A percentile compares a stretch with the other conserved stretches of the same genome.
These are phyloP conservation scores for Cyclotella sp. DNA, from an alignment of 108 stramenopile species.

Conservation along the genomic window DNA sequence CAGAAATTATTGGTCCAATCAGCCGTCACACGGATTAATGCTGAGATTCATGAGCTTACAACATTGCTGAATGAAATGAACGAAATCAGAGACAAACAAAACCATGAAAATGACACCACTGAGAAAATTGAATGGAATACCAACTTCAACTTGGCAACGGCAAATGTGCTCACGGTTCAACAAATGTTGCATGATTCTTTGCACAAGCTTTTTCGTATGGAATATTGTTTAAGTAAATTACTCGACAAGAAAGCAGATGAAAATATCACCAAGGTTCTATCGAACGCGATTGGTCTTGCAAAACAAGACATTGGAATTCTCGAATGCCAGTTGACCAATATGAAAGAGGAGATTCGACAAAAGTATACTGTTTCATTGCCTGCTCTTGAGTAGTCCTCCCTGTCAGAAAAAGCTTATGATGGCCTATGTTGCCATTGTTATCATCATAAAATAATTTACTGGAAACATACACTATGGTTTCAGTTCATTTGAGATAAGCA, in stretches of 20 bases:
- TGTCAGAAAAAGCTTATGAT: too few relatives aligned
- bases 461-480: too few relatives aligned
- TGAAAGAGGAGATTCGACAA: slow-evolving; percentile 2
- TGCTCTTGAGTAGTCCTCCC: too few relatives aligned
- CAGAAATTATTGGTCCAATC: not conserved
- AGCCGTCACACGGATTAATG: not conserved
- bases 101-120: not conserved
- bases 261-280: not conserved
- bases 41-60: not conserved
- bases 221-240: not conserved
- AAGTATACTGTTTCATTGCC: not conserved
- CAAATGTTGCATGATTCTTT: slow-evolving; percentile 2
- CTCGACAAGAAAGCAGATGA: not conserved
- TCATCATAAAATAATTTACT: too few relatives aligned
- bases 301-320: not conserved
- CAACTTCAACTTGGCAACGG: not conserved
- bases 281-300: not conserved
- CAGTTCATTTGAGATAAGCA: too few relatives aligned
- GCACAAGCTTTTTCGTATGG: slow-evolving; percentile 3
- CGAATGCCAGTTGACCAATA: not conserved
- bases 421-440: too few relatives aligned
- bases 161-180: slow-evolving; percentile 1
- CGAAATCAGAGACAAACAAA: not conserved
- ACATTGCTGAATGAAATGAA: not conserved
- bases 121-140: not conserved